A percentile compares a stretch with the other conserved stretches of the same genome.
Conservation (phyloP, 1,284 basidiomycete genomes). For the Rhodotorula sp. region DNA sequence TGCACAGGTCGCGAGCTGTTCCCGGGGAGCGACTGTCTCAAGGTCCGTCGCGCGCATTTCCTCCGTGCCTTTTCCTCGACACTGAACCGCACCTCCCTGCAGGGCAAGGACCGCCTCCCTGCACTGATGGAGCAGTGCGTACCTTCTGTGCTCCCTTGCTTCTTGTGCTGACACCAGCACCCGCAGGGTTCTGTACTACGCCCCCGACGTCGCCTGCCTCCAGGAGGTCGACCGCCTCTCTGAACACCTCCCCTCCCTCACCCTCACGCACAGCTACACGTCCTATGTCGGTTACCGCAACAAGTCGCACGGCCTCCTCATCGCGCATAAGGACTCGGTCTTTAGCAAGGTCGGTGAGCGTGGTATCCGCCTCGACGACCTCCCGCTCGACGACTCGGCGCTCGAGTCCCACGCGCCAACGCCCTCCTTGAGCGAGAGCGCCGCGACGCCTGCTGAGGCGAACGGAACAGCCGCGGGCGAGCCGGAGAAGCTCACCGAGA, state of each 20-base stretch:
- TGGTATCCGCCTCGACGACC: constrained; percentile 39
- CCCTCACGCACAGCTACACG: constrained; percentile 31
- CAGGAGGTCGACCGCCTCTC: constrained; percentile 53
- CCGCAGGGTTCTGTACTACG: constrained; percentile 45
- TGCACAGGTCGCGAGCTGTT: constrained; percentile 48
- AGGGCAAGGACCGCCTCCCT: constrained; percentile 37
- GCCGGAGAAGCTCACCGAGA: constrained; percentile 11
- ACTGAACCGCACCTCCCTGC: not conserved
- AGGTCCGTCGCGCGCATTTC: constrained; percentile 2
- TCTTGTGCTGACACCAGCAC: not conserved
- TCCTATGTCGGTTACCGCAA: constrained; percentile 42
- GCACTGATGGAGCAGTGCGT: constrained; percentile 45
- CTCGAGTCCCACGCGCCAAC: not conserved
- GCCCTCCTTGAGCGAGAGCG: not conserved
- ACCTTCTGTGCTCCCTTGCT: constrained; percentile 7
- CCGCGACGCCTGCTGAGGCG: not conserved
- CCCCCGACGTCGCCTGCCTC: constrained; percentile 52
- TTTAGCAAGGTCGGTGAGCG: constrained; percentile 36
- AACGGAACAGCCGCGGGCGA: not conserved
- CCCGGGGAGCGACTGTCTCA: constrained; percentile 53
- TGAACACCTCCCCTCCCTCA: constrained; percentile 44
- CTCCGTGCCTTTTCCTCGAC: not conserved
- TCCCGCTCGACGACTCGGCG: constrained; percentile 26
- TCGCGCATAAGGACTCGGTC: constrained; percentile 37
- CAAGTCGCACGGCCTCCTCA: constrained; percentile 44